Evolutionary conservation across 192 early-diverging fungal species (phyloP).

Genomic region (Umbelopsis ramanniana): DNA sequence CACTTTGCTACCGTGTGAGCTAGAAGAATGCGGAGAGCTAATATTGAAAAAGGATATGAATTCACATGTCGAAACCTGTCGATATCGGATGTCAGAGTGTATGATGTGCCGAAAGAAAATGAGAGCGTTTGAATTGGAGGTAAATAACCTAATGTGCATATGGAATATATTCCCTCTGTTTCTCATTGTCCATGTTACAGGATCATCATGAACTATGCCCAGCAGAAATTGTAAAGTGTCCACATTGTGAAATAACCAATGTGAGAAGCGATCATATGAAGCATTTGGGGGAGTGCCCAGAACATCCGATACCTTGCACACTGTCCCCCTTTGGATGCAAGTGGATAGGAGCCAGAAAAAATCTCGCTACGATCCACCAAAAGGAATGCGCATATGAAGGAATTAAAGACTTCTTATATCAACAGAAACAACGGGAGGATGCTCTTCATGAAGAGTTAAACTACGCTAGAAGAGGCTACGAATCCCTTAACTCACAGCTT

Average conservation of each 20-base stretch:
- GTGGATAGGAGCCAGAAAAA: constrained; percentile 58
- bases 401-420: constrained; percentile 56
- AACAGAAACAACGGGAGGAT: constrained; percentile 49
- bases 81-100: constrained; percentile 55
- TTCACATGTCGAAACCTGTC: constrained; percentile 61
- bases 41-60: constrained; percentile 61
- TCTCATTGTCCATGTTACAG: constrained; percentile 22
- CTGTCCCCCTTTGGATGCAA: constrained; percentile 59
- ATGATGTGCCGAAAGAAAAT: constrained; percentile 61
- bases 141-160: constrained; percentile 27
- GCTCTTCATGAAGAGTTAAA: constrained; percentile 50
- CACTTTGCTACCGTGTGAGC: constrained; percentile 47
- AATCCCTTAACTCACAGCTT: constrained; percentile 4
- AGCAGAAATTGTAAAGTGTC: constrained; percentile 56
- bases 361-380: constrained; percentile 45
- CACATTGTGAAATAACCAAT: constrained; percentile 52
- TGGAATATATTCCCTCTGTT: neutral
- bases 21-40: constrained; percentile 57
- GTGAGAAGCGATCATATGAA: constrained; percentile 43
- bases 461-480: constrained; percentile 1
- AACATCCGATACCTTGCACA: constrained; percentile 44
- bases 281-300: constrained; percentile 52
- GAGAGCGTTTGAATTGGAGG: constrained; percentile 51
- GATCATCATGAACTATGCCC: constrained; percentile 61
- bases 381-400: constrained; percentile 62